Evolutionary conservation across 1,139 yeast genomes (phyloP), one percentile per base, ranked within the genome.

Genomic region (Kodamaea plutei): DNA sequence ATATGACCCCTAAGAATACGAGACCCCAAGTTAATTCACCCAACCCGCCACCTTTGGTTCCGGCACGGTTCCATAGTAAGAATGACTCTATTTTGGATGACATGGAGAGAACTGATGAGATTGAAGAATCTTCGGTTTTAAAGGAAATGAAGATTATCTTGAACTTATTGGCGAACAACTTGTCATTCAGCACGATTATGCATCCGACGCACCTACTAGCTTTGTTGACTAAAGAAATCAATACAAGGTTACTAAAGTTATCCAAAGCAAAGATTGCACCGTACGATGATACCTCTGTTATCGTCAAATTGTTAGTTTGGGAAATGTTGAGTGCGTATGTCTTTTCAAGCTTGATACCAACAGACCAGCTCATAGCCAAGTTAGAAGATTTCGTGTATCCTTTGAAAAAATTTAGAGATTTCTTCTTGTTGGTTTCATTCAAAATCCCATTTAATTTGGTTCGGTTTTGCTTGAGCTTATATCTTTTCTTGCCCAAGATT

Each of bases 401-500:
- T 30, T 32, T 32, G 14, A 39, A 20, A 26, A 33, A 31, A 25
- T 26, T 40, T 3, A 36, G 32, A 20, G 29, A 31, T 20, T 33
- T 44, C 19, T 11, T 35, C 3, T 17, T 44, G 5, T 31, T 45
- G 20, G 26, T 52, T 3, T 28, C 33, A 15, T 21, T 47, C 11
- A 36, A 34, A 21, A 31, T 55, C 7, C 61, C 58, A 1, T 31
- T 44, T 20, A 43, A 43, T 30, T 16, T 42, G 12, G 11, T 42
- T 3, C 31, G 45, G 15, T 32, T 45, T 13, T 44, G 43, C 30
- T 20, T 52, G 8, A 45, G 43, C 16, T 22, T 46, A 6, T 17
- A 41, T 14, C 29, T 52, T 12, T 46, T 48, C 23, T 22, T 54
- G 14, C 59, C 60, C 2, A 47, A 38, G 26, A 36, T 48, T 5